phyloP scores from a whole-genome alignment of 164 flowering plant species.

The Piper longum region DNA sequence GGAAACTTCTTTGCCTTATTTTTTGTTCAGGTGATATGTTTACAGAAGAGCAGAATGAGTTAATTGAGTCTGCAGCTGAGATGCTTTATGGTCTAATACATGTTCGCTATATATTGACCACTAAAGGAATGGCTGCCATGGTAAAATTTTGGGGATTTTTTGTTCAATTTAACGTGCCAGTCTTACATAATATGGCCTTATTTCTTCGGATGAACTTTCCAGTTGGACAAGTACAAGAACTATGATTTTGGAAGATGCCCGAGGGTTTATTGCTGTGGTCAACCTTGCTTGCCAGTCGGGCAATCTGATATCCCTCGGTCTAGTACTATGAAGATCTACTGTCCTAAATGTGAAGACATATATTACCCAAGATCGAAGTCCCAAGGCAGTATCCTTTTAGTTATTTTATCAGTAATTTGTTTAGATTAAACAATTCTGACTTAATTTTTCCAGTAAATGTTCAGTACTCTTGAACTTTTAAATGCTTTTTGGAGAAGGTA shows the following conservation, averaged over 20 bases:
- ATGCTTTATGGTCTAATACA: slow-evolving; percentile 80
- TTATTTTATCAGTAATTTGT: background rate
- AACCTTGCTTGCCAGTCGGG: slow-evolving; percentile 86
- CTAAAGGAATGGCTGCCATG: slow-evolving; percentile 74
- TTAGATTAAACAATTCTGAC: no score
- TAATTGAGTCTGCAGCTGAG: slow-evolving; percentile 75
- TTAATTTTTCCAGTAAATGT: no score
- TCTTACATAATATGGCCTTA: background rate
- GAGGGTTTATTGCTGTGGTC: slow-evolving; percentile 77
- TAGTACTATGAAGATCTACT: slow-evolving; percentile 74
- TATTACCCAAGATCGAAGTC: slow-evolving; percentile 73
- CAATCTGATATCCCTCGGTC: slow-evolving; percentile 77
- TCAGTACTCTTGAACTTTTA: background rate
- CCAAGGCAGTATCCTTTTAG: slow-evolving; percentile 74
- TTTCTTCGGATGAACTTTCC: slow-evolving; percentile 11
- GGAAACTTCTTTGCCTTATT: background rate
- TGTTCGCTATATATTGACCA: slow-evolving; percentile 61
- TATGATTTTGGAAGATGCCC: slow-evolving; percentile 89
- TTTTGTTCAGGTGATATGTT: slow-evolving; percentile 39
- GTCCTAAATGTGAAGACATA: slow-evolving; percentile 83
- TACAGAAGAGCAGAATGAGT: slow-evolving; percentile 69
- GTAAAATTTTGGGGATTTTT: slow-evolving; percentile 16
- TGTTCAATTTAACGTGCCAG: background rate
- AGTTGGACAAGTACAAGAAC: slow-evolving; percentile 79
- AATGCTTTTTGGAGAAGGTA: background rate